phyloP scores from a whole-genome alignment of 352 stramenopile species.

The Pelagophyceae sp. region DNA sequence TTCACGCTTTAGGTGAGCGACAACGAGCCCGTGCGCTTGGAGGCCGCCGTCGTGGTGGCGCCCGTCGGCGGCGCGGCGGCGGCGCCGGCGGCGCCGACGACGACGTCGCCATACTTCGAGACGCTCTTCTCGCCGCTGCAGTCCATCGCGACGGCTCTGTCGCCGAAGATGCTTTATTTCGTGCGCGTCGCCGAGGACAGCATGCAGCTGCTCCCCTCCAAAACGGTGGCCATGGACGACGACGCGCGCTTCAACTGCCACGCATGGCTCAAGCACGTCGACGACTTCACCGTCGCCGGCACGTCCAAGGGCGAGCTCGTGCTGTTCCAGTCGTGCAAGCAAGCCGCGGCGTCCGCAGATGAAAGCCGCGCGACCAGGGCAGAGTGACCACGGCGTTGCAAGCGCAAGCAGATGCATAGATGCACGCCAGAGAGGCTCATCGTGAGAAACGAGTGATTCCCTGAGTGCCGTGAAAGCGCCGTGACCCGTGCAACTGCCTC shows the following conservation, averaged over 20 bases:
- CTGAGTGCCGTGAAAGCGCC: too few relatives aligned
- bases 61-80: conserved; percentile 8
- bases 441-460: too few relatives aligned
- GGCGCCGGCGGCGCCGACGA: too few relatives aligned
- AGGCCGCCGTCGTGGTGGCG: conserved; percentile 37
- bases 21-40: conserved; percentile 38
- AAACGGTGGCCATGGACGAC: conserved; percentile 46
- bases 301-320: conserved; percentile 67
- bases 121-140: conserved; percentile 76
- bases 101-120: conserved; percentile 36
- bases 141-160: conserved; percentile 65
- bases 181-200: conserved; percentile 75
- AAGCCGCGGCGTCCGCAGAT: conserved; percentile 36
- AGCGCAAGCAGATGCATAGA: conserved; percentile 16
- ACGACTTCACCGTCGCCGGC: conserved; percentile 72
- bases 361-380: conserved; percentile 30
- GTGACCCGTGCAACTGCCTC: too few relatives aligned
- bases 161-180: conserved; percentile 67
- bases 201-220: conserved; percentile 66
- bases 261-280: conserved; percentile 72
- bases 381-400: conserved; percentile 24
- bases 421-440: too few relatives aligned
- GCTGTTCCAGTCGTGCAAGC: conserved; percentile 58
- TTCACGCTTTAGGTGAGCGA: not conserved
- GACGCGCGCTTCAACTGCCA: conserved; percentile 63